These are phyloP conservation scores for Amoebophrya sp. DNA, from an alignment of 169 alveolate species.

Conservation along the genomic window DNA sequence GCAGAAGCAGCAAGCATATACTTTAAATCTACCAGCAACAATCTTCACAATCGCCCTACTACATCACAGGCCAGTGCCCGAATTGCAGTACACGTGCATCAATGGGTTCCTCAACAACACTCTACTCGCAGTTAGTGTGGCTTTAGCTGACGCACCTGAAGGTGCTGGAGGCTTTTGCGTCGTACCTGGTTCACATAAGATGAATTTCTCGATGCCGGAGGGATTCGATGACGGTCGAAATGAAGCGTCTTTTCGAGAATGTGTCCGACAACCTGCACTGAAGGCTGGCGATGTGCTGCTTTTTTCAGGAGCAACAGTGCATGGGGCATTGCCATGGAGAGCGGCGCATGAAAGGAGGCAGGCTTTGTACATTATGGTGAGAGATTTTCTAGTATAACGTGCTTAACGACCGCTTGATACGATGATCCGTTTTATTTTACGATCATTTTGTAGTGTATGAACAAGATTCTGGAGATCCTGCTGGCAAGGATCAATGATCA, in stretches of 20 bases:
- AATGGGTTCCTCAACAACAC: background rate
- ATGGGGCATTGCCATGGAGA: no score
- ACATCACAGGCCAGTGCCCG: background rate
- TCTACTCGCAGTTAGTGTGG: background rate
- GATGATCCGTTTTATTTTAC: no score
- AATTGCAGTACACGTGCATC: background rate
- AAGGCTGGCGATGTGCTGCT: background rate
- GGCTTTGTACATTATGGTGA: no score
- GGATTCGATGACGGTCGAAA: background rate
- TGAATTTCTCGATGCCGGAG: background rate
- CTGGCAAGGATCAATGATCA: no score
- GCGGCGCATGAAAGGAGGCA: no score
- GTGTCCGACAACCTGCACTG: background rate
- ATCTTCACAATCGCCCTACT: background rate
- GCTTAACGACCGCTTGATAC: no score
- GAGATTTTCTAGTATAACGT: no score
- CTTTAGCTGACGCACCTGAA: background rate
- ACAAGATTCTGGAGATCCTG: no score
- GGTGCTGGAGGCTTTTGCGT: background rate
- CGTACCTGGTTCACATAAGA: background rate
- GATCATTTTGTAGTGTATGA: no score
- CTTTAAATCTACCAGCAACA: background rate
- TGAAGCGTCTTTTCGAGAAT: background rate
- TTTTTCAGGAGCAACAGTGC: no score
- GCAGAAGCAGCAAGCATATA: background rate